Evolutionary conservation across 148 eudicot species (phyloP).

Genomic region (Heliosperma pusillum): DNA sequence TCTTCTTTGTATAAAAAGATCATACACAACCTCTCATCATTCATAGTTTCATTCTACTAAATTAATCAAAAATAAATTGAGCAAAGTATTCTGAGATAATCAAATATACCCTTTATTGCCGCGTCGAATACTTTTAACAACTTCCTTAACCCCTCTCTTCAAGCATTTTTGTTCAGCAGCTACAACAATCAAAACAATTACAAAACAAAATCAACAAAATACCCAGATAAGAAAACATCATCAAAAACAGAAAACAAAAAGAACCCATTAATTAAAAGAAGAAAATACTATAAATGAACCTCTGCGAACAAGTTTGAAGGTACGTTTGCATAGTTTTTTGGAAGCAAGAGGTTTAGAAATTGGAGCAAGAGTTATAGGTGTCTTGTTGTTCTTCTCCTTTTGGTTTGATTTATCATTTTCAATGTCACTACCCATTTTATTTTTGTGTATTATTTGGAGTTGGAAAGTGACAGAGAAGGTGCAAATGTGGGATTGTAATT

Average conservation of each 20-base stretch:
- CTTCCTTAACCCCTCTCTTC: conserved; percentile 97
- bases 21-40: no score
- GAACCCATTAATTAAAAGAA: no score
- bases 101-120: conserved; percentile 99
- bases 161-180: conserved; percentile 92
- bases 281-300: conserved; percentile 27
- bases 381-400: conserved; percentile 72
- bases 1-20: no score
- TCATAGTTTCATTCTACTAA: no score
- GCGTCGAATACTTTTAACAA: conserved; percentile 82
- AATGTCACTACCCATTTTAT: conserved; percentile 63
- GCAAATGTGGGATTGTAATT: neutral
- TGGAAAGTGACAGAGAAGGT: neutral
- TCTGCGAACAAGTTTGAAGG: conserved; percentile 79
- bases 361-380: conserved; percentile 51
- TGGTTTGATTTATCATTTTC: conserved; percentile 60
- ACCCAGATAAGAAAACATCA: no score
- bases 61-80: no score
- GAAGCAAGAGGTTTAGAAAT: conserved; percentile 93
- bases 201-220: no score
- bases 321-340: conserved; percentile 82
- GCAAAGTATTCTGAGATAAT: no score
- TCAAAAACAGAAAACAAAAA: no score
- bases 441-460: neutral
- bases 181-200: conserved; percentile 15